These are phyloP conservation scores for Syzygium aromaticum DNA, from an alignment of 345 rosid genomes.

Conservation along the genomic window DNA sequence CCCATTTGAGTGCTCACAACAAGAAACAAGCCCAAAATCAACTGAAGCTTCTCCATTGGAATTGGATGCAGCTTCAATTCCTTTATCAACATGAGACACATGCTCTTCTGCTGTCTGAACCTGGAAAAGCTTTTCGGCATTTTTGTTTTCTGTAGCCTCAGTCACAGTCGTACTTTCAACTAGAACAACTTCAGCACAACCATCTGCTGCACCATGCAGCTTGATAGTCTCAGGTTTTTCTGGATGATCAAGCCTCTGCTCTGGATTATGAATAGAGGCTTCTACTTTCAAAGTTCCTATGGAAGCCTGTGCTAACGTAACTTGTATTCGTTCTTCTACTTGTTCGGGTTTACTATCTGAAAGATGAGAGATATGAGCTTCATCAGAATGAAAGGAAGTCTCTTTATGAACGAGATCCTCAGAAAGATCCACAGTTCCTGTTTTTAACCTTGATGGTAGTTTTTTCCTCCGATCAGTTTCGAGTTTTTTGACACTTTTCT, in stretches of 20 bases:
- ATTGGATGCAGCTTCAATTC: not conserved
- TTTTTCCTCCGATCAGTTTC: not conserved
- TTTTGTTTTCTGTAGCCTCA: not conserved
- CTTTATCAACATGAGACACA: not conserved
- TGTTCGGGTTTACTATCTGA: conserved; percentile 2
- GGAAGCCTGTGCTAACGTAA: conserved; percentile 1
- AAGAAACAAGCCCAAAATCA: not conserved
- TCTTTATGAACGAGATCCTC: not conserved
- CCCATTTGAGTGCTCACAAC: not conserved
- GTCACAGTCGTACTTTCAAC: not conserved
- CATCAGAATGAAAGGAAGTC: conserved; percentile 2
- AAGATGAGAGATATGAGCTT: not conserved
- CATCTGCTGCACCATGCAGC: conserved; percentile 1
- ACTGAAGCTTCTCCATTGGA: not conserved
- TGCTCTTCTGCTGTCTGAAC: not conserved
- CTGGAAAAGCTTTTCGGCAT: not conserved
- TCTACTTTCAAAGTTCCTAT: conserved; percentile 2
- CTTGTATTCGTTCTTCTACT: not conserved
- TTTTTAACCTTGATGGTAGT: not conserved
- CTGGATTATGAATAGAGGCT: conserved; percentile 1
- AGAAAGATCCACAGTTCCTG: not conserved
- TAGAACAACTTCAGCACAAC: not conserved
- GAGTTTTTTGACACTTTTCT: not conserved
- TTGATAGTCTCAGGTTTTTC: not conserved
- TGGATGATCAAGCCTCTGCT: not conserved